Percentiles rank a stretch among this genome's conserved stretches.
Evolutionary conservation across 2,329 filamentous ascomycete genomes (phyloP).

Genomic region (Proliferodiscus dingleyae): DNA sequence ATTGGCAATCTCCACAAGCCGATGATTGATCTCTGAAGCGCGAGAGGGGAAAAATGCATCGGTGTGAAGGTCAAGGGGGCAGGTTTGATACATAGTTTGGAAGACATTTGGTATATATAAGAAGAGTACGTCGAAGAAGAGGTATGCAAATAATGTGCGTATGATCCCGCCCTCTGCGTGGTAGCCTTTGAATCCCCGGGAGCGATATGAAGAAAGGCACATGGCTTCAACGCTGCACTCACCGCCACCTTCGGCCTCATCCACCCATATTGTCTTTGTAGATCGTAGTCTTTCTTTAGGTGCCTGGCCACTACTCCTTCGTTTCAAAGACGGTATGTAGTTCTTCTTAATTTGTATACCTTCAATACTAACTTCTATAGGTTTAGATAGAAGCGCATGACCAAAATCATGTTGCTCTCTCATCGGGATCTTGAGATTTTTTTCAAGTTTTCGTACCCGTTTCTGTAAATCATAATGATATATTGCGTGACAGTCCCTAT

Average conservation of each 20-base stretch:
- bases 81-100: constrained; percentile 91
- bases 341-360: constrained; percentile 72
- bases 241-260: constrained; percentile 61
- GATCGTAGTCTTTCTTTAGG: constrained; percentile 37
- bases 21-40: constrained; percentile 83
- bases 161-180: constrained; percentile 90
- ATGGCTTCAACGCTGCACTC: constrained; percentile 90
- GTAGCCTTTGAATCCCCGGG: constrained; percentile 84
- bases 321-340: constrained; percentile 31
- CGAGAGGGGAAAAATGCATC: constrained; percentile 86
- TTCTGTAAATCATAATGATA: constrained; percentile 95
- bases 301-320: constrained; percentile 12
- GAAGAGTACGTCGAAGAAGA: constrained; percentile 93
- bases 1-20: constrained; percentile 82
- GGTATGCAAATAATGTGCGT: constrained; percentile 82
- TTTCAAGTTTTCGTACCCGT: constrained; percentile 86
- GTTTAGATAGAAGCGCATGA: constrained; percentile 73
- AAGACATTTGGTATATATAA: constrained; percentile 94
- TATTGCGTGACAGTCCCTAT: constrained; percentile 83
- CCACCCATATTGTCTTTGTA: constrained; percentile 82
- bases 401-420: constrained; percentile 89
- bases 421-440: constrained; percentile 72
- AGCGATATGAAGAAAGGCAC: constrained; percentile 83
- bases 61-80: constrained; percentile 85
- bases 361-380: constrained; percentile 68